phyloP scores from a whole-genome alignment of 2,329 filamentous ascomycete genomes.

The Aspergillus ustus region DNA sequence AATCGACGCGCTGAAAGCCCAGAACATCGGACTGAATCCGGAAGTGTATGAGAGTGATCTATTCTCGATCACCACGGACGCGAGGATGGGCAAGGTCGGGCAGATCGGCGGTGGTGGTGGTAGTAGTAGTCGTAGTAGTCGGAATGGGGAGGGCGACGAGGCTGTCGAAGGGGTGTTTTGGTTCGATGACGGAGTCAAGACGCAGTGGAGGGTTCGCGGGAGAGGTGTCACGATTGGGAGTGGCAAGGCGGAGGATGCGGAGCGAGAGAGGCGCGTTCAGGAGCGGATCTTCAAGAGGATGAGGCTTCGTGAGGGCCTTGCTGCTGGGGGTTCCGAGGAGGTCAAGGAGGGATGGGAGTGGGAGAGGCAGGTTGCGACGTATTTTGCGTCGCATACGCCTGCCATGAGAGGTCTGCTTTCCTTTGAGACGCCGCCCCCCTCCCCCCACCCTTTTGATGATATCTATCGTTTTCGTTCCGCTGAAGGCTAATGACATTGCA shows the following conservation, averaged over 20 bases:
- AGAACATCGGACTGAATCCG: conserved; percentile 60
- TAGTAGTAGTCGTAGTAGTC: too few relatives aligned
- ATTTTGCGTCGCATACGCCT: conserved; percentile 88
- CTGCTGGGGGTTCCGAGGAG: conserved; percentile 32
- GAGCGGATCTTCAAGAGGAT: conserved; percentile 30
- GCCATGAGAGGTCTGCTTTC: conserved; percentile 67
- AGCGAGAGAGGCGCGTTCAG: conserved; percentile 55
- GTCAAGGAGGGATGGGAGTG: conserved; percentile 70
- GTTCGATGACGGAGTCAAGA: conserved; percentile 65
- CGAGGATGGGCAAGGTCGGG: conserved; percentile 79
- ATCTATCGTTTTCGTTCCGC: background rate
- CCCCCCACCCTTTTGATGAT: background rate
- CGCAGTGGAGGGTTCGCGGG: conserved; percentile 86
- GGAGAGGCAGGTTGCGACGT: conserved; percentile 76
- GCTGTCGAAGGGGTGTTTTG: conserved; percentile 84
- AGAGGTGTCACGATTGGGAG: conserved; percentile 74
- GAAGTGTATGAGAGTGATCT: conserved; percentile 74
- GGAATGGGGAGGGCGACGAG: conserved; percentile 50
- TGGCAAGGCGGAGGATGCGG: conserved; percentile 60
- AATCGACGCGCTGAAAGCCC: conserved; percentile 66
- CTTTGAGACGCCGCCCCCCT: conserved; percentile 3
- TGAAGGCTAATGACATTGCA: conserved; percentile 6
- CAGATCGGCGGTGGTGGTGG: conserved; percentile 67
- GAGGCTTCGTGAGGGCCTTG: conserved; percentile 29
- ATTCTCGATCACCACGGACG: conserved; percentile 84